These are phyloP conservation scores for Artemisia argyi DNA, from an alignment of 129 eudicot species.

Conservation along the genomic window DNA sequence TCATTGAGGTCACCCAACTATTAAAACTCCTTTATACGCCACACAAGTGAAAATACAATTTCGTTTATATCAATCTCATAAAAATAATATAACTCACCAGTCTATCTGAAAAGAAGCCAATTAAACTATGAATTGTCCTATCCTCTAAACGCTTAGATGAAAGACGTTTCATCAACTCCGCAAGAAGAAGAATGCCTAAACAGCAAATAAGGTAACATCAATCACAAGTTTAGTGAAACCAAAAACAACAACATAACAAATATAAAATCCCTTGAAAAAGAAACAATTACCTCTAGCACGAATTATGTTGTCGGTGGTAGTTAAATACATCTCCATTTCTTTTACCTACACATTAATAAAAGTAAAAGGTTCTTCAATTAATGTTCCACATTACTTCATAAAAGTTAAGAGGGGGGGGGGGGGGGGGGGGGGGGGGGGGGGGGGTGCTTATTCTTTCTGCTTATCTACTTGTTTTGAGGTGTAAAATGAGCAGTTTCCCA, in stretches of 20 bases:
- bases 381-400: no score
- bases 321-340: slow-evolving; percentile 93
- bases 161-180: slow-evolving; percentile 58
- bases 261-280: not conserved
- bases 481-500: no score
- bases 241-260: slow-evolving; percentile 2
- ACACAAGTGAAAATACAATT: not conserved
- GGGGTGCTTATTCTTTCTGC: no score
- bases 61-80: not conserved
- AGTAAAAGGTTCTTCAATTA: no score
- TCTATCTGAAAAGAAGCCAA: slow-evolving; percentile 79
- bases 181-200: slow-evolving; percentile 86
- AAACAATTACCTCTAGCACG: slow-evolving; percentile 80
- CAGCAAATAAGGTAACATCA: slow-evolving; percentile 21
- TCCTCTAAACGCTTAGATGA: slow-evolving; percentile 55
- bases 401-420: no score
- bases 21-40: no score
- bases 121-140: slow-evolving; percentile 56
- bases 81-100: slow-evolving; percentile 59
- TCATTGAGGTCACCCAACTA: no score
- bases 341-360: slow-evolving; percentile 48
- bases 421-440: no score
- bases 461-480: no score
- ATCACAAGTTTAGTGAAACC: not conserved
- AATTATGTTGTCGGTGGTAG: slow-evolving; percentile 69